Conservation (phyloP, 345 rosid species). For the Gossypium mustelinum region DNA sequence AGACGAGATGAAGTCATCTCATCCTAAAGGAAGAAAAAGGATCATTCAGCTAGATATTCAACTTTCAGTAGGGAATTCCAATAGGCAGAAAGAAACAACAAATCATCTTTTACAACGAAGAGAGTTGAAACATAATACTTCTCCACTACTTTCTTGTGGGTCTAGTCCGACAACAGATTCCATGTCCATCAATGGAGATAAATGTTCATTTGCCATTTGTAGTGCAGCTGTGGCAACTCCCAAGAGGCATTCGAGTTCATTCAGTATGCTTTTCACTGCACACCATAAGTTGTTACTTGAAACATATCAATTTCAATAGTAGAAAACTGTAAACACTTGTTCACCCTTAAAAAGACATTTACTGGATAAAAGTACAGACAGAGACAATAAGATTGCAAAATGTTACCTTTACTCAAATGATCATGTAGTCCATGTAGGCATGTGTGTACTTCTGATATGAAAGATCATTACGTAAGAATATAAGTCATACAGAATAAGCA, state of each 20-base stretch:
- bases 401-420: not conserved
- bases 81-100: not conserved
- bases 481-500: not conserved
- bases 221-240: conserved; percentile 39
- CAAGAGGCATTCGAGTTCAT: conserved; percentile 47
- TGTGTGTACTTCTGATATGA: not conserved
- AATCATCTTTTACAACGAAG: not conserved
- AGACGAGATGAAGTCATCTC: conserved; percentile 16
- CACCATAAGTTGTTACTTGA: not conserved
- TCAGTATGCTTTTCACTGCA: conserved; percentile 41
- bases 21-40: conserved; percentile 24
- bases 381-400: not conserved
- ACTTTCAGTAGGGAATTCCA: not conserved
- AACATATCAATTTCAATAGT: not conserved
- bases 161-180: conserved; percentile 26
- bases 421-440: not conserved
- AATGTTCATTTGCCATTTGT: conserved; percentile 31
- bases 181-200: conserved; percentile 22
- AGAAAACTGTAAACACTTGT: not conserved
- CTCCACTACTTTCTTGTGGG: conserved; percentile 25
- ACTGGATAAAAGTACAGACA: not conserved
- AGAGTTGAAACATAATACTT: conserved; percentile 31
- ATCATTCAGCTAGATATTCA: not conserved
- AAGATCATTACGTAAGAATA: not conserved
- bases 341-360: not conserved